Base-by-base conservation (phyloP, 768 basidiomycete genomes). In the Mycena leptocephala region DNA sequence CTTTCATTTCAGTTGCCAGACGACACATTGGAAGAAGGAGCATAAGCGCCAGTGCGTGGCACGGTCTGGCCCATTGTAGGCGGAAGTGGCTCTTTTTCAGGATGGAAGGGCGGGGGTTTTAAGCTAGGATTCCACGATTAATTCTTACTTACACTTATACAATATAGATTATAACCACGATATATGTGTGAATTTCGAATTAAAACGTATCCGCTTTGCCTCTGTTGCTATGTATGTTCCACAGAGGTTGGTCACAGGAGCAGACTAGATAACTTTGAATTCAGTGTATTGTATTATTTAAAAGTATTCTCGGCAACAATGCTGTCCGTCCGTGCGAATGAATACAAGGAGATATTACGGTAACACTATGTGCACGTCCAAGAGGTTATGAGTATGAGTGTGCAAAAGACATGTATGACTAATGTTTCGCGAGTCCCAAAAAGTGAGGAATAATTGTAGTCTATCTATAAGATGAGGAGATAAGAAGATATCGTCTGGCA, bases 21-120 rank as follows among this genome's bases (percentile, higher is more conserved):
- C 48, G n/a, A 37, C 73, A 5, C 73, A 74, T 53, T 74, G 73
- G 72, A 74, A 71, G 70, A 72, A 63, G 41, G 73, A 74, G 46
- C 73, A 74, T 30, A 74, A 74, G 53, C 58, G 61, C 20, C 46
- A 35, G 20, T 74, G 73, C 11, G 46, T 5, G 6, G 66, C 20
- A 59, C 72, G 72, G 26, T 6, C 20, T 33, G 14, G 22, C 30
- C 18, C 22, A 65, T 3, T 46, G 10, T 0, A 14, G 26, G 13
- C 14, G 16, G 24, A 28, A 26, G 26, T 30, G 2, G 13, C 30
- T 16, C 37, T 39, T 55, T 55, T 55, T 7, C n/a, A n/a, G 53
- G 6, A 55, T 55, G 53, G 13, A 39, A 18, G 55, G 20, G n/a
- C n/a, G n/a, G n/a, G n/a, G n/a, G n/a, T n/a, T n/a, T n/a, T n/a